Percentiles rank a stretch among this genome's conserved stretches.
phyloP scores from a whole-genome alignment of 2,329 filamentous ascomycete species.

The Corynespora cassiicola region DNA sequence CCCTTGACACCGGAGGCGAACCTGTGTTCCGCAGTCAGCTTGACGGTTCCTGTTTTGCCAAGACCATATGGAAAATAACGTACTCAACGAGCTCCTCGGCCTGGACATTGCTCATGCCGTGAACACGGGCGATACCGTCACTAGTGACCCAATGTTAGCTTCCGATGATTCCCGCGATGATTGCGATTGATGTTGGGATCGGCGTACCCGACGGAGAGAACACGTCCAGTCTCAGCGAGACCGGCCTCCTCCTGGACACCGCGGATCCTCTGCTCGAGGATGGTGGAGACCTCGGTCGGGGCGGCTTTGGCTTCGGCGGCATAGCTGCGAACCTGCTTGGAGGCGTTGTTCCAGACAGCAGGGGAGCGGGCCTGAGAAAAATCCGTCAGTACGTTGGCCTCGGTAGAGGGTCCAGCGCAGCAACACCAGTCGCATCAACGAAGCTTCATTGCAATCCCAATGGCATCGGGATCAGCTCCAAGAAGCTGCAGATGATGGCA shows the following conservation, averaged over 20 bases:
- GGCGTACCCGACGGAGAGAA: constrained; percentile 97
- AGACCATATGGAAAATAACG: constrained; percentile 58
- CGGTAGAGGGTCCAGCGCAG: constrained; percentile 50
- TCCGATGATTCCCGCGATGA: constrained; percentile 24
- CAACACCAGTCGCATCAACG: constrained; percentile 29
- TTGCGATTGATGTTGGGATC: constrained; percentile 38
- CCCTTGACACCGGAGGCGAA: constrained; percentile 99
- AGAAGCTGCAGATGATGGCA: constrained; percentile 42
- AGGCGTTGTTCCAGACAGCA: constrained; percentile 76
- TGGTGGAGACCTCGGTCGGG: constrained; percentile 98
- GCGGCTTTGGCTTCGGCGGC: constrained; percentile 92
- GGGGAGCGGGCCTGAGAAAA: constrained; percentile 81
- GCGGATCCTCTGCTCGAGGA: constrained; percentile 98
- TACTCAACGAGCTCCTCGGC: constrained; percentile 99
- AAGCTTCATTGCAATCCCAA: constrained; percentile 47
- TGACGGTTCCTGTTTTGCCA: constrained; percentile 30
- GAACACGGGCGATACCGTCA: constrained; percentile 99
- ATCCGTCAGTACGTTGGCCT: constrained; percentile 56
- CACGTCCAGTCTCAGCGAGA: constrained; percentile 98
- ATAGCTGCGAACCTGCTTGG: constrained; percentile 82
- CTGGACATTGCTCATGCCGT: constrained; percentile 99
- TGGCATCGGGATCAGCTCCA: constrained; percentile 36
- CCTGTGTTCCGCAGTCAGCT: constrained; percentile 59
- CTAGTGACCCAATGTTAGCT: constrained; percentile 60
- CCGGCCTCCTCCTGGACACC: constrained; percentile 96